These are phyloP conservation scores for Sphaerobolus stellatus DNA, from an alignment of 1,284 basidiomycete species.

Conservation along the genomic window DNA sequence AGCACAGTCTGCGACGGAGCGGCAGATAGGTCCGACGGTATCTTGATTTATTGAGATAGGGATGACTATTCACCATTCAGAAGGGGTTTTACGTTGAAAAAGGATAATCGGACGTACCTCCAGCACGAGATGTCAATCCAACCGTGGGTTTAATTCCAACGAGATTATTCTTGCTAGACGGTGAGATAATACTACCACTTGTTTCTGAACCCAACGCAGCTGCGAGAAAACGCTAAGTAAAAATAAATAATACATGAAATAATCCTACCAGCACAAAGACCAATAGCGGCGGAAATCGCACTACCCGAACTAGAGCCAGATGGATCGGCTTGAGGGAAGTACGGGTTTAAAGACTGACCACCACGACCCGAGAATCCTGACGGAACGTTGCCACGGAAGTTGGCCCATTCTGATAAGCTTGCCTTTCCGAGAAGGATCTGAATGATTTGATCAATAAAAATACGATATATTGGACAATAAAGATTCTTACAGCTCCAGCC, in stretches of 20 bases:
- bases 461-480: not conserved
- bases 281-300: constrained; percentile 17
- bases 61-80: constrained; percentile 35
- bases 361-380: constrained; percentile 43
- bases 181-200: constrained; percentile 26
- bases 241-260: not conserved
- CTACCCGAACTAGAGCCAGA: constrained; percentile 17
- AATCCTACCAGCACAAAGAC: constrained; percentile 14
- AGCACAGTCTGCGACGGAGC: constrained; percentile 47
- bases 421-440: constrained; percentile 27
- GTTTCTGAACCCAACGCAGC: constrained; percentile 23
- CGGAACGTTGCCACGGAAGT: constrained; percentile 24
- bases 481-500: constrained; percentile 36
- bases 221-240: not conserved
- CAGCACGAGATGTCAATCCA: constrained; percentile 49
- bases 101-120: constrained; percentile 32
- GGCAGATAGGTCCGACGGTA: constrained; percentile 48
- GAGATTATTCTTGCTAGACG: constrained; percentile 42
- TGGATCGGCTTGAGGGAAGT: constrained; percentile 34
- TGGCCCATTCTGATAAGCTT: constrained; percentile 31
- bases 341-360: constrained; percentile 40
- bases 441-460: too few relatives aligned
- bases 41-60: constrained; percentile 53
- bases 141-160: constrained; percentile 56
- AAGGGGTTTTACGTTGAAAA: not conserved